phyloP scores from a whole-genome alignment of 306 rosid species.

The Vigna radiata region DNA sequence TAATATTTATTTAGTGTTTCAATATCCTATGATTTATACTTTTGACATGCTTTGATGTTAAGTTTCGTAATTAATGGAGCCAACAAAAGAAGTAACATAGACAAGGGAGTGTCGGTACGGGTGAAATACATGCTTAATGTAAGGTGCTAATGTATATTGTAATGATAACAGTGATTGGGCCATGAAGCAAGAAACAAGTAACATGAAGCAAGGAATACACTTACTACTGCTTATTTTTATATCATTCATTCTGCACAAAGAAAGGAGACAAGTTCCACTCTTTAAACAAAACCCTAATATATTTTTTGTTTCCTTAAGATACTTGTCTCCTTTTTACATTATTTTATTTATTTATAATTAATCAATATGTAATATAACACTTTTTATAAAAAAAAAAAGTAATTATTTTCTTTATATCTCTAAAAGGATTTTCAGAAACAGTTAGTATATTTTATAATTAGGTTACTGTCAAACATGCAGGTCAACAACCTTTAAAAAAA shows the following conservation, averaged over 20 bases:
- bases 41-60: too few species aligned
- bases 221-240: not conserved
- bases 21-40: too few species aligned
- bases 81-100: not conserved
- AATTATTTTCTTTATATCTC: not conserved
- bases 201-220: constrained; percentile 41
- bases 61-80: not conserved
- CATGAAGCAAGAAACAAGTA: constrained; percentile 22
- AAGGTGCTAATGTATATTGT: constrained; percentile 17
- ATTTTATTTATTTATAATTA: not conserved
- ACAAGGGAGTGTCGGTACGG: constrained; percentile 39
- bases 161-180: constrained; percentile 11
- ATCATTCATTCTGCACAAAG: not conserved
- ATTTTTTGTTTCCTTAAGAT: not conserved
- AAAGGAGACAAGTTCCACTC: not conserved
- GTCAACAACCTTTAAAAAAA: not conserved
- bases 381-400: too few species aligned
- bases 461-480: not conserved
- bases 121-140: constrained; percentile 17
- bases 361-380: not conserved
- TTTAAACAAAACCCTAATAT: not conserved
- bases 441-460: not conserved
- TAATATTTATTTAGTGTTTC: too few species aligned
- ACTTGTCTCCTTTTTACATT: not conserved
- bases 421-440: not conserved